Percentiles rank a stretch among this genome's conserved stretches.
Conservation (phyloP, 2,329 filamentous ascomycete species). For the Aureobasidium sp. region DNA sequence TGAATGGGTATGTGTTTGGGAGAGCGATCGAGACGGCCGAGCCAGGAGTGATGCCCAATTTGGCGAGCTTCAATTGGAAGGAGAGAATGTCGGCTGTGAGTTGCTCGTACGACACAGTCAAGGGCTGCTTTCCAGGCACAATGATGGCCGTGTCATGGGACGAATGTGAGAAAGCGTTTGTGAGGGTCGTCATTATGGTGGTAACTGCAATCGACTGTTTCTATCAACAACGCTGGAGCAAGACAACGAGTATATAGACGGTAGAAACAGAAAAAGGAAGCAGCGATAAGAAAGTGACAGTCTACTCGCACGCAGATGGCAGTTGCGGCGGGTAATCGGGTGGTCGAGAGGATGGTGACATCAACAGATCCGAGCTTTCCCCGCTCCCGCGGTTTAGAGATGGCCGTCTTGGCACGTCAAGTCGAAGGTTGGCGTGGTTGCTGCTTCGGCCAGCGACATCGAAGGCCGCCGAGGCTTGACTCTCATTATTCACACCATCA, state of each 20-base stretch:
- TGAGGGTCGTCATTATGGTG: slow-evolving; percentile 47
- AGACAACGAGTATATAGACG: not conserved
- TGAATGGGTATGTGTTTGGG: slow-evolving; percentile 80
- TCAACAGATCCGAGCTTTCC: not conserved
- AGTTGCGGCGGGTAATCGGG: not conserved
- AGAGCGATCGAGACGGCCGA: slow-evolving; percentile 76
- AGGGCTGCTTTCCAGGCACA: slow-evolving; percentile 59
- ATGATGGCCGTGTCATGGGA: slow-evolving; percentile 59
- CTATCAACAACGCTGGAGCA: not conserved
- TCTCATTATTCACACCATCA: not conserved
- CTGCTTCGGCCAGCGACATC: not conserved
- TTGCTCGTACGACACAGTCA: slow-evolving; percentile 63
- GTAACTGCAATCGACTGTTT: not conserved
- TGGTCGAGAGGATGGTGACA: not conserved
- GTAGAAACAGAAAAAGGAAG: not conserved
- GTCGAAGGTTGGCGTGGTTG: too few relatives aligned
- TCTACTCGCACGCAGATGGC: not conserved
- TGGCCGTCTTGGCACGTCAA: not conserved
- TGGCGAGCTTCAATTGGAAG: slow-evolving; percentile 73
- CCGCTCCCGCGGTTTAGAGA: not conserved
- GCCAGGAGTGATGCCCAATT: slow-evolving; percentile 60
- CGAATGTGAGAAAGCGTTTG: slow-evolving; percentile 49
- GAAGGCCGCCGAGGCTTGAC: not conserved
- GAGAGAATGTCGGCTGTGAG: slow-evolving; percentile 58
- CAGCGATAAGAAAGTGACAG: slow-evolving; percentile 1